Evolutionary conservation across 495 filamentous ascomycete genomes (phyloP).

Genomic region (Penicillium fimorum): DNA sequence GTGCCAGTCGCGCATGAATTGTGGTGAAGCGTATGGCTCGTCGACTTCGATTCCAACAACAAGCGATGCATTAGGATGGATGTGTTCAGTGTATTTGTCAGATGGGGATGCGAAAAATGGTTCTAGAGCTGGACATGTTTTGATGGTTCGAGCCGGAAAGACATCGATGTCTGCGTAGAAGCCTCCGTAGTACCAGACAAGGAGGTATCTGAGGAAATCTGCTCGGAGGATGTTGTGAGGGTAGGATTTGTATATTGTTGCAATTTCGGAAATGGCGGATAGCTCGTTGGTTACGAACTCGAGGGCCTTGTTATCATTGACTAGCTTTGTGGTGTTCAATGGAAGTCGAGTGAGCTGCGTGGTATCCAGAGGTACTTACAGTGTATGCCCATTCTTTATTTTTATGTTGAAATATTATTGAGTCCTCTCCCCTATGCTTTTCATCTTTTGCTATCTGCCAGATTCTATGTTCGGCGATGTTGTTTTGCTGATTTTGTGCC

Average conservation of each 20-base stretch:
- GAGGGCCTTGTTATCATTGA: conserved; percentile 30
- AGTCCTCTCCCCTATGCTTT: neutral
- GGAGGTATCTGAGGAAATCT: conserved; percentile 49
- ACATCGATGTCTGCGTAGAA: conserved; percentile 53
- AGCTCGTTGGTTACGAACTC: conserved; percentile 30
- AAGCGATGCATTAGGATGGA: conserved; percentile 31
- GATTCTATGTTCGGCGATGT: neutral
- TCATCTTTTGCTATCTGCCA: conserved; percentile 4
- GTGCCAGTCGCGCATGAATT: conserved; percentile 39
- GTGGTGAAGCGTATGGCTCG: conserved; percentile 37
- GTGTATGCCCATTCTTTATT: neutral
- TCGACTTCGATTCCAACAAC: conserved; percentile 43
- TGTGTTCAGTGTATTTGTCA: neutral
- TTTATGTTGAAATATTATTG: neutral
- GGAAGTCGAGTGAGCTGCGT: neutral
- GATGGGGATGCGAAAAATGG: conserved; percentile 15
- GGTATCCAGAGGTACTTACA: neutral
- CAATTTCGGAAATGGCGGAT: conserved; percentile 31
- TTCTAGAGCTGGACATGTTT: conserved; percentile 30
- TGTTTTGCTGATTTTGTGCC: neutral
- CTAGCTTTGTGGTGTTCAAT: conserved; percentile 21
- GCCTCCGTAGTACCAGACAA: conserved; percentile 49
- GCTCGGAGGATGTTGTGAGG: conserved; percentile 41
- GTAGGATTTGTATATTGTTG: conserved; percentile 29
- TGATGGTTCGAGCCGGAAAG: conserved; percentile 32